Conservation (phyloP, 768 basidiomycete genomes). For the Lactarius trivialis region DNA sequence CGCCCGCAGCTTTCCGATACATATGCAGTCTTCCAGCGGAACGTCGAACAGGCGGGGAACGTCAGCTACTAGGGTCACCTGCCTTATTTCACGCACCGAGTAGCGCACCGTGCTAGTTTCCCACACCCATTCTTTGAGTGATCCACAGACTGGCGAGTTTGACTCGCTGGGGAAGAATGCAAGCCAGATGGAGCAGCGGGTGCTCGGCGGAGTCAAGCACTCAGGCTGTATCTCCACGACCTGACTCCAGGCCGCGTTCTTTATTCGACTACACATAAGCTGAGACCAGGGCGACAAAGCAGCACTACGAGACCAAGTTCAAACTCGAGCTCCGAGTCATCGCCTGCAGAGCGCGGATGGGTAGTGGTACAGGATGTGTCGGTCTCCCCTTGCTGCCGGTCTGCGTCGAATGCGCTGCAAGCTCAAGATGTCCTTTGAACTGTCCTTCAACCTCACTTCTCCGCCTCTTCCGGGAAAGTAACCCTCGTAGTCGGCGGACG, state of each 20-base stretch:
- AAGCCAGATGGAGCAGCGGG: conserved; percentile 34
- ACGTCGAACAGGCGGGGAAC: too few species aligned
- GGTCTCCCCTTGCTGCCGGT: too few species aligned
- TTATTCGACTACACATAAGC: neutral
- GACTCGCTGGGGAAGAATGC: conserved; percentile 40
- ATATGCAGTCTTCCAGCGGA: conserved; percentile 30
- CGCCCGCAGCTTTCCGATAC: conserved; percentile 26
- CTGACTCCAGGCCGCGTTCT: conserved; percentile 35
- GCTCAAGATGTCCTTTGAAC: conserved; percentile 49
- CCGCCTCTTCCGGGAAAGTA: conserved; percentile 29
- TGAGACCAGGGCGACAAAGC: neutral
- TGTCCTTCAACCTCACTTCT: conserved; percentile 43
- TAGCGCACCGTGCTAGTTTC: conserved; percentile 26
- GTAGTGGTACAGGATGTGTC: too few species aligned
- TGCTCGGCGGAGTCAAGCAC: conserved; percentile 39
- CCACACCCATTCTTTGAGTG: conserved; percentile 13
- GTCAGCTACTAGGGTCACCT: too few species aligned
- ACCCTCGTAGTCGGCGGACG: too few species aligned
- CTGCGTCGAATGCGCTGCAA: too few species aligned
- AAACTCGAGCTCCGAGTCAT: conserved; percentile 31
- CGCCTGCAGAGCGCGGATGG: conserved; percentile 24
- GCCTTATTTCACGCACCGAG: too few species aligned
- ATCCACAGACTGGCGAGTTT: too few species aligned
- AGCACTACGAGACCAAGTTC: conserved; percentile 40
- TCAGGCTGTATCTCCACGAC: conserved; percentile 41